Evolutionary conservation across 164 flowering plant species (phyloP), one percentile per base, ranked within the genome.

Genomic region (grape (Vitis vinifera)): DNA sequence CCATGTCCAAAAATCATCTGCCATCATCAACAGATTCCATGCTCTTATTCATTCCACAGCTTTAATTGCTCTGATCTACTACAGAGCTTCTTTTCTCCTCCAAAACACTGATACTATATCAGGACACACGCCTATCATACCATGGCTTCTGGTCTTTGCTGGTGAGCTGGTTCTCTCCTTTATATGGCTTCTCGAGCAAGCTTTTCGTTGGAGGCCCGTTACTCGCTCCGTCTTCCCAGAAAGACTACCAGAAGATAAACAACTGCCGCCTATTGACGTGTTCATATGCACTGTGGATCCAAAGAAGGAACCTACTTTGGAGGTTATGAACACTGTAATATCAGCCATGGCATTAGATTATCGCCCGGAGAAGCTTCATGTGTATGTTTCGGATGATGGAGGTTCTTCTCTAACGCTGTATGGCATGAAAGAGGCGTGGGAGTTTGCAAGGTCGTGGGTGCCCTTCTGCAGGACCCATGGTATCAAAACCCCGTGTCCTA

Each of bases 311-410:
- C 89, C 89, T 1, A 72, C 84, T 1, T 3, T 86, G 9, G 82
- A 67, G 29, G 91, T 87, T 59, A 82, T 88, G 89, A 91, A 88
- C 84, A 91, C 94, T 1, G 85, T 89, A 29, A 8, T 91, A 23
- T 89, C 97, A 4, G 85, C 88, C 17, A 81, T 91, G 90, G 80
- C 87, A 0, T 63, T 89, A 56, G 90, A 91, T 58, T 89, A 88
- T 31, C 92, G 94, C 0, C 57, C 80, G 1, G 83, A 86, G 58
- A 89, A 87, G 82, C 83, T 91, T 8, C 30, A 73, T n/a, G 87
- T 89, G 68, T 89, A 88, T 65, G 60, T 89, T 13, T 89, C 94
- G 0, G 97, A 91, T 53, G 94, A 91, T 76, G 94, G 80, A 0
- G 89, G 89, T 0, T 79, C 91, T 3, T 13, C 76, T 1, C 9